Evolutionary conservation across 768 basidiomycete species (phyloP).

Genomic region (Gelatoporia subvermispora): DNA sequence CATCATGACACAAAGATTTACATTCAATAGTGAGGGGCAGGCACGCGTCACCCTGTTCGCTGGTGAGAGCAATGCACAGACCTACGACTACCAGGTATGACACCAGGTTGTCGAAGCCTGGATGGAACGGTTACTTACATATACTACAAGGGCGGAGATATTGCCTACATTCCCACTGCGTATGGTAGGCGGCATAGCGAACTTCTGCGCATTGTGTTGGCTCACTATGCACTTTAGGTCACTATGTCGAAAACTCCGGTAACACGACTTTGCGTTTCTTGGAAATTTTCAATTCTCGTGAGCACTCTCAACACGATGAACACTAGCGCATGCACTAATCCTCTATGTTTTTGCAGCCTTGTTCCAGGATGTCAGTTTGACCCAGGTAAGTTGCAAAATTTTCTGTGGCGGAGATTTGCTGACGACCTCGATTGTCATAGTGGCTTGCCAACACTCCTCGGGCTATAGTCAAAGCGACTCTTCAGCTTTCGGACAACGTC

Average conservation of each 20-base stretch:
- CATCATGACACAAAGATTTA: conserved; percentile 1
- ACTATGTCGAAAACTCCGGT: conserved; percentile 40
- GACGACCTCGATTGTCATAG: conserved; percentile 20
- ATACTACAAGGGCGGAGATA: conserved; percentile 14
- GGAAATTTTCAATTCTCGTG: conserved; percentile 34
- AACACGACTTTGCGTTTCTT: conserved; percentile 33
- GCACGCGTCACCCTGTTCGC: conserved; percentile 57
- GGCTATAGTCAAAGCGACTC: conserved; percentile 54
- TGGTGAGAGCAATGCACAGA: conserved; percentile 44
- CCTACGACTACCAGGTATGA: conserved; percentile 52
- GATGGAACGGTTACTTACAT: background rate
- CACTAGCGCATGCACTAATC: background rate
- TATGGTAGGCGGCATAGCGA: background rate
- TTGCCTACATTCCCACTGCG: conserved; percentile 48
- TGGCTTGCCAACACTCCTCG: conserved; percentile 60
- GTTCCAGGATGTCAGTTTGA: conserved; percentile 28
- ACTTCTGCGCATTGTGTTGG: background rate
- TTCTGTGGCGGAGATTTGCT: background rate
- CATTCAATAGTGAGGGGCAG: conserved; percentile 39
- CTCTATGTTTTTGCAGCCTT: conserved; percentile 10
- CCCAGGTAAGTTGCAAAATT: conserved; percentile 17
- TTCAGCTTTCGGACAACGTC: conserved; percentile 46
- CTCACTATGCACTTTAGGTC: conserved; percentile 6
- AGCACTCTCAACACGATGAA: background rate
- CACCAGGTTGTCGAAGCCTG: background rate